Percentiles rank a stretch among this genome's conserved stretches.
These are phyloP conservation scores for Collybiopsis confluens DNA, from an alignment of 768 basidiomycete genomes.

Conservation along the genomic window DNA sequence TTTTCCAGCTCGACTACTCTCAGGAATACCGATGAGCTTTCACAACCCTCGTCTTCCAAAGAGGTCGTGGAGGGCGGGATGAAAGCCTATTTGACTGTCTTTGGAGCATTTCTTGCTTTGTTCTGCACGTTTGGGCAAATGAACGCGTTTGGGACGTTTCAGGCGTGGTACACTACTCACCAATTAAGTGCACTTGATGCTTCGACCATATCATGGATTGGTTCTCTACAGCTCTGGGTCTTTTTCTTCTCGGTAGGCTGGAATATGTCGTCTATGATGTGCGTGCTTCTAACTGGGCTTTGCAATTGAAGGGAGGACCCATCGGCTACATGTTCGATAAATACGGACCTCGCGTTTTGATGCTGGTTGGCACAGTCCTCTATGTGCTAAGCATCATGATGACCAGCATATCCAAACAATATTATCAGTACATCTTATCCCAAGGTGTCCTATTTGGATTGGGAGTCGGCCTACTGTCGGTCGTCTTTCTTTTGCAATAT, in stretches of 20 bases:
- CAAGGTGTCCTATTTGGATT: slow-evolving; percentile 67
- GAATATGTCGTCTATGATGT: not conserved
- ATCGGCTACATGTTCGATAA: slow-evolving; percentile 58
- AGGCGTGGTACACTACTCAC: slow-evolving; percentile 61
- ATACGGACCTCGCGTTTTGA: slow-evolving; percentile 52
- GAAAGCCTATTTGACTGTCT: slow-evolving; percentile 44
- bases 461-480: slow-evolving; percentile 61
- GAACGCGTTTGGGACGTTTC: slow-evolving; percentile 70
- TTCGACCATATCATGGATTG: slow-evolving; percentile 68
- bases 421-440: slow-evolving; percentile 57
- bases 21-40: not conserved
- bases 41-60: not conserved
- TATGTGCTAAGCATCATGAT: slow-evolving; percentile 51
- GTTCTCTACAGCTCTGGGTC: slow-evolving; percentile 61
- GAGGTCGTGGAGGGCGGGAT: not conserved
- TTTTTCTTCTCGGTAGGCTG: slow-evolving; percentile 64
- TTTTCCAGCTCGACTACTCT: not conserved
- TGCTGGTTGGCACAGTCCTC: slow-evolving; percentile 46
- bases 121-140: slow-evolving; percentile 72
- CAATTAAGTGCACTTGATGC: slow-evolving; percentile 47
- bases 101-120: slow-evolving; percentile 62
- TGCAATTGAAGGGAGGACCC: slow-evolving; percentile 45
- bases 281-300: not conserved
- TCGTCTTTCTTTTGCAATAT: slow-evolving; percentile 8
- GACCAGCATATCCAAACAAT: slow-evolving; percentile 53